phyloP scores from a whole-genome alignment of 768 basidiomycete genomes.

The Termitomyces sp. region DNA sequence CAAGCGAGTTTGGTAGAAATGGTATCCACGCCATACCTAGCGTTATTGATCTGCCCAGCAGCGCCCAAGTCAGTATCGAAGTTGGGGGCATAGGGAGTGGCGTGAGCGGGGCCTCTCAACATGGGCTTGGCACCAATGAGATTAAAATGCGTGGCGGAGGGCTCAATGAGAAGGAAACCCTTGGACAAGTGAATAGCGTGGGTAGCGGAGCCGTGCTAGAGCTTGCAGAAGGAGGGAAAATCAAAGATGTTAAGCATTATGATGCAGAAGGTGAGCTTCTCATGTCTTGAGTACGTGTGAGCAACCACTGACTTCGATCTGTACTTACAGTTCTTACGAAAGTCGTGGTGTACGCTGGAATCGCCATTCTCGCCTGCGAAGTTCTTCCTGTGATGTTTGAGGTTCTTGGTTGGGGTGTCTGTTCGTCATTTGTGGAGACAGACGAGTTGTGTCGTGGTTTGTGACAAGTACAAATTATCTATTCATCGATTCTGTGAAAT shows the following conservation, averaged over 20 bases:
- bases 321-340: slow-evolving; percentile 73
- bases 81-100: slow-evolving; percentile 39
- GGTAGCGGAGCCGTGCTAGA: slow-evolving; percentile 1
- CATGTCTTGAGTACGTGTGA: neutral
- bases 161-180: slow-evolving; percentile 14
- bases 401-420: slow-evolving; percentile 62
- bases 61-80: slow-evolving; percentile 39
- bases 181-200: neutral
- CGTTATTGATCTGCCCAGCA: slow-evolving; percentile 72
- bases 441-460: neutral
- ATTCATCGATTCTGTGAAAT: neutral
- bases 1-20: slow-evolving; percentile 45
- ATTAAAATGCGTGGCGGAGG: slow-evolving; percentile 54
- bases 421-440: slow-evolving; percentile 20
- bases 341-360: slow-evolving; percentile 86
- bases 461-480: neutral
- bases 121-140: slow-evolving; percentile 37
- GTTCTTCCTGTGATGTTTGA: slow-evolving; percentile 65
- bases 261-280: slow-evolving; percentile 73
- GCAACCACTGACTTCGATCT: neutral
- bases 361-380: slow-evolving; percentile 64
- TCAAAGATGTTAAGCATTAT: slow-evolving; percentile 57
- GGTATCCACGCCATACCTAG: slow-evolving; percentile 74
- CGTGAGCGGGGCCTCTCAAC: slow-evolving; percentile 11
- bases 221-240: slow-evolving; percentile 15